Base-by-base conservation (phyloP, 179 eudicot species). In the Beta corolliflora region DNA sequence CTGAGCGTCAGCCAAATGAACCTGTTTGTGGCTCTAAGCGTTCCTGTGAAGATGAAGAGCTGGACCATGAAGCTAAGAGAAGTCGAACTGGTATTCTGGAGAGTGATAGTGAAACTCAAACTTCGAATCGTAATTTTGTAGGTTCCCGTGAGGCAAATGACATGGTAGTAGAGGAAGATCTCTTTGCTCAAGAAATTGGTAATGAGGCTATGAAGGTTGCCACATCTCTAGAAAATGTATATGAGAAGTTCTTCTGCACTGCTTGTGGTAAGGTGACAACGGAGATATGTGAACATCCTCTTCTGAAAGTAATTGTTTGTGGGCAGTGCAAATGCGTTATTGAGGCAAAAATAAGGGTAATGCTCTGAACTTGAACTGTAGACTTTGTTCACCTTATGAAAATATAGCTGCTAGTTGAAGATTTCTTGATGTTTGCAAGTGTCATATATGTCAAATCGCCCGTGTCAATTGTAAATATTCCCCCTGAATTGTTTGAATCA, bases 301-400 rank as follows among this genome's bases (percentile, higher is more conserved):
- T 91, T 84, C 18, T 94, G 54, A 87, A 87, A 82, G 98, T 94
- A 52, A 82, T 92, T 80, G 88, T 90, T 75, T 94, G 98, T 69
- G 69, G 84, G 84, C 87, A 80, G 60, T 94, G 98, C 91, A 91
- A 88, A 87, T 79, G 77, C 76, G 75, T 59, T 31, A 68, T 91
- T 73, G 90, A 94, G 86, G 80, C 74, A 41, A 94, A 86, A 85
- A 76, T 77, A 52, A 70, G 53, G 84, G 84, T 82, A 71, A 48
- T 65, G n/a, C 36, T 60, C 73, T 69, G 14, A 50, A 59, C 55
- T 59, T 68, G 65, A 46, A 21, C 19, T 76, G 67, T 36, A 67
- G 52, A 16, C 59, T 12, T 8, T n/a, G n/a, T n/a, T n/a, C n/a
- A n/a, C n/a, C n/a, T n/a, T n/a, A 6, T 58, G 59, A 45, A 72